phyloP scores from a whole-genome alignment of 192 early-diverging fungal genomes.

The Chytriomyces sp. region DNA sequence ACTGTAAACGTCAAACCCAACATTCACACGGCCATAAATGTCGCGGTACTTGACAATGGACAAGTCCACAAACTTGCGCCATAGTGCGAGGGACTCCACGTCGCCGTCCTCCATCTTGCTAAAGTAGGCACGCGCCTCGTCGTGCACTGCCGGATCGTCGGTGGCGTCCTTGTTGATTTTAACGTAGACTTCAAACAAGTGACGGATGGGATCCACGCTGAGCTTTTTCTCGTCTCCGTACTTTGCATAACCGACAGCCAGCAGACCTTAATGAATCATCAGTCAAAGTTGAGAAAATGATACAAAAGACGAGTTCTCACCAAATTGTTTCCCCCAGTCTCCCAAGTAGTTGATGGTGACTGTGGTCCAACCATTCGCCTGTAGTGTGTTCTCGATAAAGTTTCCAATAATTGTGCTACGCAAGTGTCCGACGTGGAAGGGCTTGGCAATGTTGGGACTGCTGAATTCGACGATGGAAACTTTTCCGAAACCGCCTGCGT shows the following conservation, averaged over 20 bases:
- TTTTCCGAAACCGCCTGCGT: slow-evolving; percentile 57
- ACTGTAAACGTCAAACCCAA: slow-evolving; percentile 92
- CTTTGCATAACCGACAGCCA: slow-evolving; percentile 85
- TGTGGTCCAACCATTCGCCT: slow-evolving; percentile 88
- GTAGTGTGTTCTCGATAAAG: slow-evolving; percentile 81
- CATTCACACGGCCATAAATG: slow-evolving; percentile 86
- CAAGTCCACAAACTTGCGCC: slow-evolving; percentile 86
- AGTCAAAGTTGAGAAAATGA: slow-evolving; percentile 14
- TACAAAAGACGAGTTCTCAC: slow-evolving; percentile 45
- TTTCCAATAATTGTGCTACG: slow-evolving; percentile 97
- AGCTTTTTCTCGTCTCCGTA: slow-evolving; percentile 82
- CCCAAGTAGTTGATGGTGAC: slow-evolving; percentile 96
- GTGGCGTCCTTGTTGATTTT: slow-evolving; percentile 77
- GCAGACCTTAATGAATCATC: slow-evolving; percentile 58
- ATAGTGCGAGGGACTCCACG: slow-evolving; percentile 73
- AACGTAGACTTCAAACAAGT: slow-evolving; percentile 93
- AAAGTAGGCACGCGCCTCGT: slow-evolving; percentile 88
- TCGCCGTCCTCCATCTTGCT: slow-evolving; percentile 95
- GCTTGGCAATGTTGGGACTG: slow-evolving; percentile 98
- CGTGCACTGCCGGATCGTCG: slow-evolving; percentile 68
- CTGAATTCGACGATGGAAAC: slow-evolving; percentile 88
- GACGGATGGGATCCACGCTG: slow-evolving; percentile 79
- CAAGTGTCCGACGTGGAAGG: slow-evolving; percentile 97
- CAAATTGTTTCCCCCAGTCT: slow-evolving; percentile 99
- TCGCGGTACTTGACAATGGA: slow-evolving; percentile 91